Percentiles rank a stretch among this genome's conserved stretches.
These are phyloP conservation scores for Cryptococcus floricola DNA, from an alignment of 1,284 basidiomycete genomes.

Conservation along the genomic window DNA sequence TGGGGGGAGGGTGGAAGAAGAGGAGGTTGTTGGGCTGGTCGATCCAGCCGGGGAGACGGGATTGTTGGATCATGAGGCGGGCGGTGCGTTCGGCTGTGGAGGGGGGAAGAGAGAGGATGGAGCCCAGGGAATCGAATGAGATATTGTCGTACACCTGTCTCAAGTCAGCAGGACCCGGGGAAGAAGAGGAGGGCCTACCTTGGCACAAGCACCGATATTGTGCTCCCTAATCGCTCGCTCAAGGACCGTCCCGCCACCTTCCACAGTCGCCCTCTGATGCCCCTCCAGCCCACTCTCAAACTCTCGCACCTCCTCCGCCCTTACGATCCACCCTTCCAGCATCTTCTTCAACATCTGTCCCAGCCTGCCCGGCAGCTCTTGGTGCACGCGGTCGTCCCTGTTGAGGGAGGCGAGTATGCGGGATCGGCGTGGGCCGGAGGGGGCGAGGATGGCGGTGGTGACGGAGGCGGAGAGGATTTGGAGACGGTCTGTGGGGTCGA, in stretches of 20 bases:
- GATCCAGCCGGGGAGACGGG: constrained; percentile 80
- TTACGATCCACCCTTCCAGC: constrained; percentile 94
- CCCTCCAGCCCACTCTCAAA: constrained; percentile 83
- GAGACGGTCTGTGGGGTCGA: constrained; percentile 83
- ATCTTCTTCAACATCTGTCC: constrained; percentile 92
- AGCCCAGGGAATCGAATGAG: constrained; percentile 80
- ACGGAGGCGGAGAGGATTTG: constrained; percentile 88
- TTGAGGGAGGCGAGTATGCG: constrained; percentile 86
- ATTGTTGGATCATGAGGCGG: constrained; percentile 88
- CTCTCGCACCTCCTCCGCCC: constrained; percentile 77
- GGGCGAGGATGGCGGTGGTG: constrained; percentile 92
- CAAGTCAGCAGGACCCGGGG: background rate
- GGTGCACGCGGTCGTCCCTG: constrained; percentile 85
- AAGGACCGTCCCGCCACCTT: constrained; percentile 78
- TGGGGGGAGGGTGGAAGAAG: constrained; percentile 71
- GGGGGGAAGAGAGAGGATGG: constrained; percentile 76
- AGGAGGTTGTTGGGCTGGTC: constrained; percentile 91
- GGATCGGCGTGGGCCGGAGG: constrained; percentile 91
- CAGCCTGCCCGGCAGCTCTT: constrained; percentile 47
- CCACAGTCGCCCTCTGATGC: constrained; percentile 88
- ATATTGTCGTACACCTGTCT: constrained; percentile 81
- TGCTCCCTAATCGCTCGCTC: constrained; percentile 98
- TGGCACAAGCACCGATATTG: constrained; percentile 90
- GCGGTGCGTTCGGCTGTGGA: constrained; percentile 90
- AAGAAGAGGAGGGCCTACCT: constrained; percentile 44